These are phyloP conservation scores for Xylaria cubensis DNA, from an alignment of 495 filamentous ascomycete genomes.

Conservation along the genomic window DNA sequence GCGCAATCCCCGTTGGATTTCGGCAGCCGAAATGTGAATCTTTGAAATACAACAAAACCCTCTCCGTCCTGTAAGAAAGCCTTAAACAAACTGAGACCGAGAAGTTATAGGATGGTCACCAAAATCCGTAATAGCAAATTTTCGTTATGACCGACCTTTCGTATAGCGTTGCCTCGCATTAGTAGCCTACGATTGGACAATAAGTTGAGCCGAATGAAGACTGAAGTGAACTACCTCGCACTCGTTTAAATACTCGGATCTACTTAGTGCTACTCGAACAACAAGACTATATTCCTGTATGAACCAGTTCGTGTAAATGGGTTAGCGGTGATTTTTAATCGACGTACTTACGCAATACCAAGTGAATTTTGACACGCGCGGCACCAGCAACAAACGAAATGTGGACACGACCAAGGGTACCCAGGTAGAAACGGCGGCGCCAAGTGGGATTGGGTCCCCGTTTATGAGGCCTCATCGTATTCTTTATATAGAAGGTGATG, in stretches of 20 bases:
- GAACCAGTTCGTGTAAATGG: not conserved
- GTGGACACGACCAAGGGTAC: not conserved
- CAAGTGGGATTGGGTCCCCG: slow-evolving; percentile 17
- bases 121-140: no score
- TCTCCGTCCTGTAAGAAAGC: no score
- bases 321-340: not conserved
- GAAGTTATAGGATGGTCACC: no score
- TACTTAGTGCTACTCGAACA: not conserved
- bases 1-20: no score
- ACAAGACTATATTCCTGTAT: not conserved
- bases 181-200: no score
- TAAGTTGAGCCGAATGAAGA: no score
- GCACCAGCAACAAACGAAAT: slow-evolving; percentile 13
- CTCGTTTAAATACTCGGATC: not conserved
- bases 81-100: no score
- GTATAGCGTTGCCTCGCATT: no score
- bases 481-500: slow-evolving; percentile 19
- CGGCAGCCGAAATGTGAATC: no score
- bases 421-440: slow-evolving; percentile 7
- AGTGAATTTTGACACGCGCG: not conserved
- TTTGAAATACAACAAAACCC: no score
- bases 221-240: not conserved
- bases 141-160: no score
- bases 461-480: slow-evolving; percentile 22
- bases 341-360: not conserved